Evolutionary conservation across 2,329 filamentous ascomycete species (phyloP).

Genomic region (Ilyonectria mors-panacis): DNA sequence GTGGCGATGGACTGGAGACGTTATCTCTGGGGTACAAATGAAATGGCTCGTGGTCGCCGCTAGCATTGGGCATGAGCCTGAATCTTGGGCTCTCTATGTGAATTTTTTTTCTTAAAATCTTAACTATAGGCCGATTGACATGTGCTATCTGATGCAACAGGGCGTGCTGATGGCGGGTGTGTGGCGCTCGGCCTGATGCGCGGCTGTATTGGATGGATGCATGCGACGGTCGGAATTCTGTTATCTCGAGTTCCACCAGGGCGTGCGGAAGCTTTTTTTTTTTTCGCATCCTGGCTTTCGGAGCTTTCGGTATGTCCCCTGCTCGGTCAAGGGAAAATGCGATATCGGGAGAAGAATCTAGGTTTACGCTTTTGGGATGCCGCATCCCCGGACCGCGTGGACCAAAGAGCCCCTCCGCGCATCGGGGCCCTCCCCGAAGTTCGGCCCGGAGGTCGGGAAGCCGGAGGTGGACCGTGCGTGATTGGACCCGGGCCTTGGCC

Average conservation of each 20-base stretch:
- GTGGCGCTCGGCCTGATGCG: constrained; percentile 14
- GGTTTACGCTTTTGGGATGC: too few relatives aligned
- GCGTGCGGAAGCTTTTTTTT: not conserved
- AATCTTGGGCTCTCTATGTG: not conserved
- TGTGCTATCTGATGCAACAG: constrained; percentile 13
- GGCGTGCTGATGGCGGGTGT: constrained; percentile 1
- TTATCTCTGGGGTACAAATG: not conserved
- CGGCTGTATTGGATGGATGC: not conserved
- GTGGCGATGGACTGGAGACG: not conserved
- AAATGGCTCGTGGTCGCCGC: not conserved
- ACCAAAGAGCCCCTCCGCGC: too few relatives aligned
- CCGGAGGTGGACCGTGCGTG: not conserved
- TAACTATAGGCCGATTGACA: not conserved
- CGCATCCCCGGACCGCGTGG: too few relatives aligned
- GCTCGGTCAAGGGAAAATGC: too few relatives aligned
- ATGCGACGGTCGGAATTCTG: not conserved
- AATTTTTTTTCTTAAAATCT: not conserved
- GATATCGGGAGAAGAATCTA: too few relatives aligned
- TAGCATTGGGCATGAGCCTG: not conserved
- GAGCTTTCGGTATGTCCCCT: not conserved
- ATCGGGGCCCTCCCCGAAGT: not conserved
- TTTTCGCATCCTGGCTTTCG: not conserved
- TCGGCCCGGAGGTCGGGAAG: not conserved
- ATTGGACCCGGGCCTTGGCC: not conserved
- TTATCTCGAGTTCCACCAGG: constrained; percentile 21